Evolutionary conservation across 1,284 basidiomycete species (phyloP).

Genomic region (Marasmius fiardii): DNA sequence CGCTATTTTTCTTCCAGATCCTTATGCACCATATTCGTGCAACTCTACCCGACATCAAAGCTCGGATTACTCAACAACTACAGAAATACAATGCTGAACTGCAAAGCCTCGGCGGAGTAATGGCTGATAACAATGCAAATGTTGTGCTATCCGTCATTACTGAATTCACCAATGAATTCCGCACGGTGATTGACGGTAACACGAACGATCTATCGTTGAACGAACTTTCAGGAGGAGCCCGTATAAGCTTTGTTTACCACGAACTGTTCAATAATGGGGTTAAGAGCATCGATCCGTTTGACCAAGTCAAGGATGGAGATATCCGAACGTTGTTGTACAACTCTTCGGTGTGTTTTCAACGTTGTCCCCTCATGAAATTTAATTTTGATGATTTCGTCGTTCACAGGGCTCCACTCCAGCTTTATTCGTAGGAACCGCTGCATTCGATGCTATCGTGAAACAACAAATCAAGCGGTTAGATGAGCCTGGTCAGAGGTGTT

Average conservation of each 20-base stretch:
- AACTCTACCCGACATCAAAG: slow-evolving; percentile 96
- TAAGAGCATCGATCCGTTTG: slow-evolving; percentile 95
- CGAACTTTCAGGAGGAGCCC: slow-evolving; percentile 94
- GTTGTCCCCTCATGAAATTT: not conserved
- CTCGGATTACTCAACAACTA: slow-evolving; percentile 84
- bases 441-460: slow-evolving; percentile 98
- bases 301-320: slow-evolving; percentile 97
- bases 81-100: slow-evolving; percentile 88
- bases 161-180: slow-evolving; percentile 96
- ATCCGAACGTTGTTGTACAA: slow-evolving; percentile 96
- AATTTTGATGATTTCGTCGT: slow-evolving; percentile 7
- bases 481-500: slow-evolving; percentile 91
- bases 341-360: slow-evolving; percentile 70
- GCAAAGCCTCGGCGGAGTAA: slow-evolving; percentile 78
- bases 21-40: slow-evolving; percentile 98
- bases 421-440: slow-evolving; percentile 93
- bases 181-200: slow-evolving; percentile 95
- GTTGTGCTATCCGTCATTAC: slow-evolving; percentile 95
- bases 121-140: slow-evolving; percentile 87
- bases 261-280: slow-evolving; percentile 97
- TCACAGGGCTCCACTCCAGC: slow-evolving; percentile 89
- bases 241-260: slow-evolving; percentile 98
- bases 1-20: slow-evolving; percentile 50
- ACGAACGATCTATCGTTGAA: slow-evolving; percentile 93
- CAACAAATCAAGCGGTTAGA: slow-evolving; percentile 97